These are phyloP conservation scores for Fusarium coicis DNA, from an alignment of 2,329 filamentous ascomycete species.

Conservation along the genomic window DNA sequence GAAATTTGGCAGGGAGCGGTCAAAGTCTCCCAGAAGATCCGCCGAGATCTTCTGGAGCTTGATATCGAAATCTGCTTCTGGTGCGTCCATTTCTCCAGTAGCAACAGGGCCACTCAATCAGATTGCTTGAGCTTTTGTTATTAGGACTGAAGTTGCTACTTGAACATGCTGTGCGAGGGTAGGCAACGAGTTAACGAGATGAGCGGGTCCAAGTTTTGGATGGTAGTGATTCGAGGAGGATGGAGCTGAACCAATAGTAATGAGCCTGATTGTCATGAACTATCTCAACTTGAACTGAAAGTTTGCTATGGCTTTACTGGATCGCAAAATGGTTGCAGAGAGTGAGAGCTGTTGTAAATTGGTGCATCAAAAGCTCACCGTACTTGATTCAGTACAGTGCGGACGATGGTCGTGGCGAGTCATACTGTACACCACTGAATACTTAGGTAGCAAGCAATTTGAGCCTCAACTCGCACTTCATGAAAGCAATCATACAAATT, in stretches of 20 bases:
- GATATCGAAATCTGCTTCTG: constrained; percentile 69
- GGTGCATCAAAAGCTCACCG: not conserved
- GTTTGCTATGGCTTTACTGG: not conserved
- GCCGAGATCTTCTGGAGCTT: constrained; percentile 70
- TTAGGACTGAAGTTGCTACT: not conserved
- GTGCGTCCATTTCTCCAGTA: constrained; percentile 63
- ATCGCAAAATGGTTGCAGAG: not conserved
- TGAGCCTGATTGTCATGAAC: not conserved
- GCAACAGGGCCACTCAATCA: not conserved
- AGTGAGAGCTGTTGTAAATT: not conserved
- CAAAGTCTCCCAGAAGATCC: constrained; percentile 69
- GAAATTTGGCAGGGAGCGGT: constrained; percentile 62
- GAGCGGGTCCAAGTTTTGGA: constrained; percentile 20
- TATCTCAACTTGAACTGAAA: not conserved
- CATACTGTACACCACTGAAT: not conserved
- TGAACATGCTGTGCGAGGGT: not conserved
- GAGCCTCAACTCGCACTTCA: not conserved
- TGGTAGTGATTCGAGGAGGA: not conserved
- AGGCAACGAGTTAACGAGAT: constrained; percentile 23
- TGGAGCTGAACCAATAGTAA: not conserved
- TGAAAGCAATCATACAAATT: not conserved
- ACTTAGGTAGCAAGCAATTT: not conserved
- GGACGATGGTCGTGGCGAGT: accelerated
- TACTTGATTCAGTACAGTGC: not conserved
- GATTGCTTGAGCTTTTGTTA: not conserved